Evolutionary conservation across 768 basidiomycete genomes (phyloP).

Genomic region (Leucocoprinus leucothites): DNA sequence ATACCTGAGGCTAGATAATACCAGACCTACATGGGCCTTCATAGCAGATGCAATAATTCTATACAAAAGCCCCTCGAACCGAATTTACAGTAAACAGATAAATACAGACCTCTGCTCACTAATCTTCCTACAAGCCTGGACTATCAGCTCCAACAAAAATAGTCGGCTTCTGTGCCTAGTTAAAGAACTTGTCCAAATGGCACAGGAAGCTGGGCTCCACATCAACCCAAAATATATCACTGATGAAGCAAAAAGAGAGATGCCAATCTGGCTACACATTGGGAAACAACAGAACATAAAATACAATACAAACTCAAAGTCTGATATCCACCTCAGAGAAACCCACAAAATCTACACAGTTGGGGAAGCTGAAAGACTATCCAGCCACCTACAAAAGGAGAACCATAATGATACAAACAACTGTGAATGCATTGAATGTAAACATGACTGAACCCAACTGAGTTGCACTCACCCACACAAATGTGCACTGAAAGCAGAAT

Average conservation of each 20-base stretch:
- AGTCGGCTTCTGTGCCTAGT: constrained; percentile 15
- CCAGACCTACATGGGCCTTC: background rate
- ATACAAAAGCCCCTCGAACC: background rate
- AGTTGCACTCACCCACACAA: constrained; percentile 18
- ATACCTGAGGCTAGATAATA: too few species aligned
- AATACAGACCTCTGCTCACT: background rate
- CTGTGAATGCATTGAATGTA: constrained; percentile 12
- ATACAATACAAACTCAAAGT: background rate
- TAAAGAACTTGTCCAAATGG: constrained; percentile 17
- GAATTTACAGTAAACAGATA: background rate
- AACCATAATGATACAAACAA: background rate
- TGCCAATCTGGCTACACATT: constrained; percentile 31
- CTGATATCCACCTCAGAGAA: constrained; percentile 14
- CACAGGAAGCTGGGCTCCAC: constrained; percentile 17
- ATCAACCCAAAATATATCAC: constrained; percentile 16
- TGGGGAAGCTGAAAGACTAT: constrained; percentile 13
- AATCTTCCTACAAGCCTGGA: background rate
- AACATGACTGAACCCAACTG: background rate
- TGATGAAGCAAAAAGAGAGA: constrained; percentile 6
- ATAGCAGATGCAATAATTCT: background rate
- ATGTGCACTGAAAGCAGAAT: constrained; percentile 14
- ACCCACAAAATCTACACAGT: constrained; percentile 16
- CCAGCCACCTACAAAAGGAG: background rate
- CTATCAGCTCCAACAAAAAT: background rate
- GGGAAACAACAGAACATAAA: constrained; percentile 8